A percentile compares a stretch with the other conserved stretches of the same genome.
Evolutionary conservation across 164 flowering plant species (phyloP).

Genomic region (Protea cynaroides): DNA sequence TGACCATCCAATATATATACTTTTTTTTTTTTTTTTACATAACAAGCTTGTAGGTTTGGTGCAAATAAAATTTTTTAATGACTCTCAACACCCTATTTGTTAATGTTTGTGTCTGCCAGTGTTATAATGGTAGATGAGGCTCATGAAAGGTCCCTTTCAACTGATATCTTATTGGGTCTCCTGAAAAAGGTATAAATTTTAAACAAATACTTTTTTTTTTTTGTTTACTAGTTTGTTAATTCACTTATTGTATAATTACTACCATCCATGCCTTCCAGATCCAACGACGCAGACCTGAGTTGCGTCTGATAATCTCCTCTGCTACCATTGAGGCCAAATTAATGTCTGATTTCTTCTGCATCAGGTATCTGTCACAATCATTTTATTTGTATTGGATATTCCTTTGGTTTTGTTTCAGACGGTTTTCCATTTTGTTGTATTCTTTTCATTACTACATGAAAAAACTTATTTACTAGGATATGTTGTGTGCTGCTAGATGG

Average conservation of each 20-base stretch:
- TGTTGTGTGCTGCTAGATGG: too few relatives aligned
- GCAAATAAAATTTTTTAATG: not conserved
- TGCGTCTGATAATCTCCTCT: conserved; percentile 83
- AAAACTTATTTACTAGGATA: too few relatives aligned
- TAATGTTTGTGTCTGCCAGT: conserved; percentile 30
- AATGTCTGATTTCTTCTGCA: conserved; percentile 63
- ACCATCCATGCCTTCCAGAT: conserved; percentile 38
- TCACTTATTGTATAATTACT: conserved; percentile 1
- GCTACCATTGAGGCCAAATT: conserved; percentile 97
- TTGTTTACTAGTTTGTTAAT: not conserved
- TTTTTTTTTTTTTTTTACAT: too few relatives aligned
- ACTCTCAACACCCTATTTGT: not conserved
- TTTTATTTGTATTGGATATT: conserved; percentile 5
- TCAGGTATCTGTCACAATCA: conserved; percentile 43
- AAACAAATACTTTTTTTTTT: not conserved
- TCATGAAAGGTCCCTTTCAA: conserved; percentile 90
- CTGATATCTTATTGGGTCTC: conserved; percentile 87
- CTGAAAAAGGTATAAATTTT: conserved; percentile 67
- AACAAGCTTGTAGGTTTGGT: not conserved
- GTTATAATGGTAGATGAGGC: conserved; percentile 99
- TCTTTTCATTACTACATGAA: not conserved
- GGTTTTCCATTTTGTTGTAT: not conserved
- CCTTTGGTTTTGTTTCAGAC: not conserved
- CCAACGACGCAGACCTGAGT: conserved; percentile 82
- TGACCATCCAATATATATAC: too few relatives aligned